These are phyloP conservation scores for Chlorokybus atmophyticus DNA, from an alignment of 139 green algal genomes.

Conservation along the genomic window DNA sequence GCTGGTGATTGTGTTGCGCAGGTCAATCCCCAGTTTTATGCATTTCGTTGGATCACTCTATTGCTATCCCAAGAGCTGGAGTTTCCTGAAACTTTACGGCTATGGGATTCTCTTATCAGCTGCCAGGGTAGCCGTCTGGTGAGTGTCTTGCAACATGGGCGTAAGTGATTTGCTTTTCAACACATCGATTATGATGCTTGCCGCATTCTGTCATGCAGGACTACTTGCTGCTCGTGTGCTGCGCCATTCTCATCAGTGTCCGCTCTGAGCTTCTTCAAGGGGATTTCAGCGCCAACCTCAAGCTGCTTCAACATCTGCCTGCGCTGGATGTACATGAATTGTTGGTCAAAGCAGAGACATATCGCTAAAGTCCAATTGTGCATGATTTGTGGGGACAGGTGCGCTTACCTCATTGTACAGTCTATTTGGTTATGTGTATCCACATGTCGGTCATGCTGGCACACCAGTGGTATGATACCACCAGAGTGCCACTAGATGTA, in stretches of 20 bases:
- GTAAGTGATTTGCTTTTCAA: not conserved
- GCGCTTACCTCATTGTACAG: no score
- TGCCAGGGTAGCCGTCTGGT: conserved; percentile 10
- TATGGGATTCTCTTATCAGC: conserved; percentile 56
- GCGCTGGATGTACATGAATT: not conserved
- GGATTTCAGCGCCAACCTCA: conserved; percentile 81
- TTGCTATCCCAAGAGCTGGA: conserved; percentile 76
- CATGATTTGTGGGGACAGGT: no score
- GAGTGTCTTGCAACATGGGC: not conserved
- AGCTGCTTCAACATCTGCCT: conserved; percentile 82
- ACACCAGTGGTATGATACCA: no score
- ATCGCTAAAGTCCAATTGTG: no score
- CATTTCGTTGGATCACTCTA: conserved; percentile 90
- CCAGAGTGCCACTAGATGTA: no score
- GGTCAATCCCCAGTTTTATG: conserved; percentile 81
- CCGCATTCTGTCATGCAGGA: conserved; percentile 6
- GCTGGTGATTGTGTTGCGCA: no score
- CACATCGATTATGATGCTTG: not conserved
- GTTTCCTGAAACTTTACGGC: conserved; percentile 55
- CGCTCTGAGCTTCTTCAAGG: conserved; percentile 48
- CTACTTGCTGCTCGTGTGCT: conserved; percentile 60
- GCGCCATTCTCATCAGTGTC: conserved; percentile 70
- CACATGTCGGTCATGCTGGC: no score
- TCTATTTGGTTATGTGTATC: no score
- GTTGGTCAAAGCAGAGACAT: no score